Percentiles rank a stretch among this genome's conserved stretches.
Evolutionary conservation across 768 basidiomycete genomes (phyloP).

Genomic region (Collybia sp.): DNA sequence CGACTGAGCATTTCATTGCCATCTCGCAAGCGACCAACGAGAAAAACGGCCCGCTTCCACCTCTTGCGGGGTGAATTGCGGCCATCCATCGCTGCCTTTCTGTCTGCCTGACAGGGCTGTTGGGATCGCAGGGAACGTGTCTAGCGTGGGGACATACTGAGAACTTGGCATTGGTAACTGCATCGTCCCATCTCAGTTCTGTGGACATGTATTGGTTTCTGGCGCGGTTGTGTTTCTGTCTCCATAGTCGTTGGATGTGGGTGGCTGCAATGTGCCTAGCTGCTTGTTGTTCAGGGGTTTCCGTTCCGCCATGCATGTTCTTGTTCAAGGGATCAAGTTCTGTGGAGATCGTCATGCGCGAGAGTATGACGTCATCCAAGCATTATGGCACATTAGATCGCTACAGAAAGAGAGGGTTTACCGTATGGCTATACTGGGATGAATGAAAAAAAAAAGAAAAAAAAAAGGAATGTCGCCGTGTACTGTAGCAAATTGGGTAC

Average conservation of each 20-base stretch:
- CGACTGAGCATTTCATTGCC: constrained; percentile 31
- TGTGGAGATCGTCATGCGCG: too few relatives aligned
- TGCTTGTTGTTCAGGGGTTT: constrained; percentile 11
- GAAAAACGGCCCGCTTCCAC: constrained; percentile 42
- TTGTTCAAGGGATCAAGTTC: too few relatives aligned
- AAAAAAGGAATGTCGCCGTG: background rate
- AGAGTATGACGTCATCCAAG: constrained; percentile 23
- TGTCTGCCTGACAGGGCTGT: constrained; percentile 25
- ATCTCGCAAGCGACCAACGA: constrained; percentile 37
- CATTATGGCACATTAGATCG: constrained; percentile 32
- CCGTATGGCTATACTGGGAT: constrained; percentile 28
- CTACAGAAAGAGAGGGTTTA: constrained; percentile 28
- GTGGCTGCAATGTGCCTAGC: constrained; percentile 25
- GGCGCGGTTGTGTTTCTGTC: constrained; percentile 17
- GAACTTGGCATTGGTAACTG: constrained; percentile 27
- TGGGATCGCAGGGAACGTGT: background rate
- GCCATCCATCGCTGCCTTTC: constrained; percentile 38
- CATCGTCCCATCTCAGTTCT: constrained; percentile 33
- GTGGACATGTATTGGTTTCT: constrained; percentile 19
- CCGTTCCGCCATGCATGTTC: background rate
- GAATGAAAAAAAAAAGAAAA: constrained; percentile 17
- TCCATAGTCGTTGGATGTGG: constrained; percentile 36
- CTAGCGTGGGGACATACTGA: constrained; percentile 20
- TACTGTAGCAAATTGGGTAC: constrained; percentile 10
- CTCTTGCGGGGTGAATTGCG: constrained; percentile 38